phyloP scores from a whole-genome alignment of 139 green algal species.

The Chloropicon primus region DNA sequence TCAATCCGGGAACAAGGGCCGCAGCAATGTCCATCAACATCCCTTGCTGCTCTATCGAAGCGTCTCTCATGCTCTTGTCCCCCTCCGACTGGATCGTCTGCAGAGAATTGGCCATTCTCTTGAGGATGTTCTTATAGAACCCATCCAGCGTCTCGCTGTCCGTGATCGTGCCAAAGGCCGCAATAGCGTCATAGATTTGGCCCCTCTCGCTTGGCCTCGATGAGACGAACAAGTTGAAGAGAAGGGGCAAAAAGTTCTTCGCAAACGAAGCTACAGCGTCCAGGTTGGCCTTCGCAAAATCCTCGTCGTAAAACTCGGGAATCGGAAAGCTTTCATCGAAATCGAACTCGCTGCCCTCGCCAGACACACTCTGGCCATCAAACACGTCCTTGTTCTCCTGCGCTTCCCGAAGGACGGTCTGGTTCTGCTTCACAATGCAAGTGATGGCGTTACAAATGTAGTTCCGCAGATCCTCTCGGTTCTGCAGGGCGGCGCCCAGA shows the following conservation, averaged over 20 bases:
- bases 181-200: conserved; percentile 37
- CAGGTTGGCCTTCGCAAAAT: conserved; percentile 28
- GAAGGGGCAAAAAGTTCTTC: conserved; percentile 66
- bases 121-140: conserved; percentile 55
- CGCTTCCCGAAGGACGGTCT: neutral
- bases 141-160: conserved; percentile 21
- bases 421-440: neutral
- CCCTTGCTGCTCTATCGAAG: neutral
- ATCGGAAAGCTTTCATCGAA: too few relatives aligned
- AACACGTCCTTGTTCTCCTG: too few relatives aligned
- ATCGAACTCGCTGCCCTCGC: too few relatives aligned
- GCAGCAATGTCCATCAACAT: neutral
- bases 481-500: conserved; percentile 46
- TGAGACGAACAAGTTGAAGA: conserved; percentile 68
- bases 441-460: conserved; percentile 41
- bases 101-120: conserved; percentile 11
- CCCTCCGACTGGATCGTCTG: neutral
- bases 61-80: neutral
- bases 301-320: conserved; percentile 6
- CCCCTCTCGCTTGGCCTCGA: conserved; percentile 27
- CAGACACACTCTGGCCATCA: too few relatives aligned
- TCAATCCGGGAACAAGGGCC: neutral
- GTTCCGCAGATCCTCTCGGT: conserved; percentile 42
- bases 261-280: conserved; percentile 34
- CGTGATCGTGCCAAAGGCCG: conserved; percentile 42